Percentiles rank a stretch among this genome's conserved stretches.
phyloP scores from a whole-genome alignment of 2,329 filamentous ascomycete genomes.

The Tolypocladium amazonense region DNA sequence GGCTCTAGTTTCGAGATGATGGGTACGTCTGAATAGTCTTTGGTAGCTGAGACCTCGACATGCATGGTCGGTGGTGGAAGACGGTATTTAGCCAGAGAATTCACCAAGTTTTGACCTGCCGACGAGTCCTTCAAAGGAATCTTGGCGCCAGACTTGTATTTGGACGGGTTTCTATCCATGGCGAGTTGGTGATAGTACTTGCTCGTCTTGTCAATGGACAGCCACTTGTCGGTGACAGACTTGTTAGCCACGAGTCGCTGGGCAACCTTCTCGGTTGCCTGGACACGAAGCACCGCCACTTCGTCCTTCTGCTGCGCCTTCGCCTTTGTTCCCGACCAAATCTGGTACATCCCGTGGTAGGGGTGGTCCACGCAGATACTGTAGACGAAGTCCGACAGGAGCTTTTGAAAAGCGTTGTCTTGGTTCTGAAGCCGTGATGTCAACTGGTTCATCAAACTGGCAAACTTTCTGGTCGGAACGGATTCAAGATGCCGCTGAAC shows the following conservation, averaged over 20 bases:
- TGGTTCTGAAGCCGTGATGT: constrained; percentile 80
- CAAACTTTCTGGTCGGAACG: constrained; percentile 88
- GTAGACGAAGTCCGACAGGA: constrained; percentile 63
- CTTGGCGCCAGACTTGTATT: constrained; percentile 58
- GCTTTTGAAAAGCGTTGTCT: constrained; percentile 60
- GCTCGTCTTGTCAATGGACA: constrained; percentile 63
- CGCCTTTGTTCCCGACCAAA: constrained; percentile 71
- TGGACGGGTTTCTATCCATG: constrained; percentile 50
- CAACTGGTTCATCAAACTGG: constrained; percentile 86
- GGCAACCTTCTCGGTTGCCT: constrained; percentile 60
- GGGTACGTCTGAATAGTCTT: constrained; percentile 68
- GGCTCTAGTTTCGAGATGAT: constrained; percentile 62
- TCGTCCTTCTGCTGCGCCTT: constrained; percentile 63
- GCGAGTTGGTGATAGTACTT: constrained; percentile 55
- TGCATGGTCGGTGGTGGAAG: constrained; percentile 88
- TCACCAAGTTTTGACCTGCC: constrained; percentile 52
- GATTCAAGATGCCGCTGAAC: constrained; percentile 58
- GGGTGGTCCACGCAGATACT: constrained; percentile 88
- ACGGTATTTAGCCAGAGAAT: constrained; percentile 49
- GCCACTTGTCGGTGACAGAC: constrained; percentile 48
- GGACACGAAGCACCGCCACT: constrained; percentile 60
- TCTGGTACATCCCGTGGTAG: constrained; percentile 94
- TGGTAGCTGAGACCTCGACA: constrained; percentile 61
- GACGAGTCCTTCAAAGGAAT: constrained; percentile 52
- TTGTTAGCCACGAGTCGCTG: constrained; percentile 46